These are phyloP conservation scores for Grammothele lineata DNA, from an alignment of 768 basidiomycete species.

Conservation along the genomic window DNA sequence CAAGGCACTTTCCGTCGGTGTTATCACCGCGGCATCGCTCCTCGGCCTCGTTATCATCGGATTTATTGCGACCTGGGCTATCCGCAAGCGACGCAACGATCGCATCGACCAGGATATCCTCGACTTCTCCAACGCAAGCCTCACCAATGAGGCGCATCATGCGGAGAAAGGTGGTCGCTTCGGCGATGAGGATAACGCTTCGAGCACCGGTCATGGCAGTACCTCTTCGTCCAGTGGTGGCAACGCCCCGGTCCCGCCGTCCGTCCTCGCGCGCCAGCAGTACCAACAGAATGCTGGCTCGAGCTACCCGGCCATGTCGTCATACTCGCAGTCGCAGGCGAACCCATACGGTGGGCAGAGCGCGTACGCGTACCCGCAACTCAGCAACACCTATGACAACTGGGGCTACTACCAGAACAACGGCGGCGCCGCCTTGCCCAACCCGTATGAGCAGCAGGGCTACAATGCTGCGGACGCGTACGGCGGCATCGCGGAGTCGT, in stretches of 20 bases:
- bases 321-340: too few relatives aligned
- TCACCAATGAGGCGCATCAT: slow-evolving; percentile 10
- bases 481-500: slow-evolving; percentile 6
- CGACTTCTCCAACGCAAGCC: slow-evolving; percentile 19
- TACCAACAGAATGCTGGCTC: slow-evolving; percentile 3
- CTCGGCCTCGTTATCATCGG: slow-evolving; percentile 43
- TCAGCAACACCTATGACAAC: neutral
- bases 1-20: slow-evolving; percentile 55
- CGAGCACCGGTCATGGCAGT: slow-evolving; percentile 9
- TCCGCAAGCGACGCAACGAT: slow-evolving; percentile 46
- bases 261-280: slow-evolving; percentile 11
- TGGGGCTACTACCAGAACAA: slow-evolving; percentile 2
- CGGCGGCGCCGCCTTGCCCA: neutral
- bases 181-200: slow-evolving; percentile 2
- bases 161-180: slow-evolving; percentile 16
- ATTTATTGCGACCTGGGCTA: slow-evolving; percentile 36
- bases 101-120: slow-evolving; percentile 21
- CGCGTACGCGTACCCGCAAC: slow-evolving; percentile 1
- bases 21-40: slow-evolving; percentile 50
- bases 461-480: too few relatives aligned
- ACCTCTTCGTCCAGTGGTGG: slow-evolving; percentile 2
- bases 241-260: neutral
- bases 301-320: too few relatives aligned
- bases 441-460: slow-evolving; percentile 8
- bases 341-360: slow-evolving; percentile 7